Base-by-base conservation (phyloP, 2,329 filamentous ascomycete genomes). In the Microcyclospora tardicrescens region DNA sequence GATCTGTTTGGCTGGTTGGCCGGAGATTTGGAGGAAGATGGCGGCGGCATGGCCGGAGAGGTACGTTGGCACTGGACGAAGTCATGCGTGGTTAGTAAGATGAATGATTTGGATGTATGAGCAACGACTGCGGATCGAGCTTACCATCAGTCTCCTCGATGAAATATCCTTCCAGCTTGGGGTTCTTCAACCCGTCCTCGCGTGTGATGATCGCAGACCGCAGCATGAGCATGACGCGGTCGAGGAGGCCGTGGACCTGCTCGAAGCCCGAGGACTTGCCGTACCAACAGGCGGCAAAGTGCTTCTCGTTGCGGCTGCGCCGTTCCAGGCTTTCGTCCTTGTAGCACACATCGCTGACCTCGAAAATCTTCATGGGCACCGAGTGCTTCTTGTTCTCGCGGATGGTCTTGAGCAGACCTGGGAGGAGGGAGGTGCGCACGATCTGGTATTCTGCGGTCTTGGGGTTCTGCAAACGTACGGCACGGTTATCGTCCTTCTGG, bases 271-370 rank as follows among this genome's bases (percentile, higher is more conserved):
- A 86, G 3, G 79, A 84, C 71, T 91, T 94, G 56, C 87, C 87
- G 63, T 89, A 95, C 74, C 82, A 94, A 1, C 86, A 87, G 9
- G 87, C 91, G n/a, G 84, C 85, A 60, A 94, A 96, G 66, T 93
- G 89, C 40, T 89, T 73, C 69, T 95, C 84, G 61, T 98, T 98
- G 50, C 85, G 77, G 51, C 79, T 82, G 67, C 86, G 85, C 48
- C 91, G 77, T 71, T 98, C 91, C 34, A 78, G 63, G 11, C 68
- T 69, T 45, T 79, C 64, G 54, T 94, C 89, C 66, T 96, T 94
- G 71, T 93, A 84, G 24, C 83, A 86, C 14, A 95, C 83, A 55
- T 96, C 89, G 44, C 81, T 80, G 41, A 84, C 81, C 65, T 95
- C 87, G 59, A 93, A 93, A 58, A 95, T 81, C 68, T 85, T 86